Evolutionary conservation across 2,329 filamentous ascomycete genomes (phyloP), one percentile per base, ranked within the genome.

Genomic region (Fusarium sp.): DNA sequence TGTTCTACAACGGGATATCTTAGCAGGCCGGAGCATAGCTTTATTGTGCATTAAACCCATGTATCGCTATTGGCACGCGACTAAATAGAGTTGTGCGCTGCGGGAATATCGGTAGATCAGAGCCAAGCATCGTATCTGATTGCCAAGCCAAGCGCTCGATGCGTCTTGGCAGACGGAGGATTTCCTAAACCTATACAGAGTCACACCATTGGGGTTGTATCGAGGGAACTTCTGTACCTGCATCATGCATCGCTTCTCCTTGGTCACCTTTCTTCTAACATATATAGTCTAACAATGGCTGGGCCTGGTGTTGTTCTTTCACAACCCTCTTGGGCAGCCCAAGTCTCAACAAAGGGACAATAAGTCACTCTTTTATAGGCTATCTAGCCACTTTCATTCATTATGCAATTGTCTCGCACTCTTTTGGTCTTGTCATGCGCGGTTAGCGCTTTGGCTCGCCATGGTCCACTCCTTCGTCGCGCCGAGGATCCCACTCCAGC

Each of bases 391-490:
- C 34, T 37, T 18, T 8, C 48, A 27, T 51, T 51, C 48, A 51
- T 23, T 51, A 51, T 51, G 48, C 48, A 23, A 30, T 18, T 51
- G 13, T 51, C 18, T 16, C 48, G 37, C 12, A 27, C 48, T 51
- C 48, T 51, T 27, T 51, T 51, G 3, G 27, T 23, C 4, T 34
- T 51, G n/a, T 28, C 34, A 34, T 36, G 48, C 34, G 31, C 27
- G 27, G 31, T 18, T 18, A 51, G 48, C 18, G 15, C 48, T 27
- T 34, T 51, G 48, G 48, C 48, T n/a, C 48, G 48, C 31, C 48
- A 39, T 4, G 36, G 34, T 18, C 23, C 48, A 37, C 48, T 51
- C 36, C 37, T 51, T 8, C 48, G 48, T 11, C 48, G 48, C 2
- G 34, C 31, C 11, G 31, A 51, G n/a, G 34, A 51, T 16, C 3